A percentile compares a stretch with the other conserved stretches of the same genome.
These are phyloP conservation scores for Vigna trinervia DNA, from an alignment of 306 rosid genomes.

Conservation along the genomic window DNA sequence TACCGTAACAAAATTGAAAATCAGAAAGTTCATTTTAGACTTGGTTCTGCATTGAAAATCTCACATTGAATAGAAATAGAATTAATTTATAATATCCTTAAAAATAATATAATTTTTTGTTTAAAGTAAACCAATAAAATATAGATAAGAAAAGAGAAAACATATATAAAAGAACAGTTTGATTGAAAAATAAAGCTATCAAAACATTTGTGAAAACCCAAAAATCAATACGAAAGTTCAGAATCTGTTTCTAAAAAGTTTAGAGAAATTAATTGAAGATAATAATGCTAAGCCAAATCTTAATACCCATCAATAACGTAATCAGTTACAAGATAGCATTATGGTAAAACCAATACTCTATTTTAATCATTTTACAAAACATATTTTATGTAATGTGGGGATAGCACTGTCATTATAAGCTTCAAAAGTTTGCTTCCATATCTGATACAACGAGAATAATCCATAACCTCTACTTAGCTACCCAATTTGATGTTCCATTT, in stretches of 20 bases:
- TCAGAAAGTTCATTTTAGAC: background rate
- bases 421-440: constrained; percentile 27
- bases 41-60: no score
- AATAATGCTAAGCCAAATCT: background rate
- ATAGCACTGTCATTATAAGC: constrained; percentile 37
- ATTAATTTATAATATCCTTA: no score
- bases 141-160: background rate
- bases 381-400: constrained; percentile 40
- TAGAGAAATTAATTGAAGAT: constrained; percentile 5
- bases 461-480: constrained; percentile 15
- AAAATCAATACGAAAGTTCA: background rate
- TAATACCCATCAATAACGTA: background rate
- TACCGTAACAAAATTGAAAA: background rate
- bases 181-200: background rate
- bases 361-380: background rate
- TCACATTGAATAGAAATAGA: no score
- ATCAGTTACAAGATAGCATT: background rate
- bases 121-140: no score
- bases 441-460: constrained; percentile 34
- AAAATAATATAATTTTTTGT: background rate
- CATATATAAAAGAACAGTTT: background rate
- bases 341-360: background rate
- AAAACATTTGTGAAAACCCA: background rate
- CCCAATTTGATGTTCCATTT: constrained; percentile 4
- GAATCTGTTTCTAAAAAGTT: background rate